Percentiles rank a stretch among this genome's conserved stretches.
Evolutionary conservation across 305 asterid genomes (phyloP).

Genomic region (Coffea humblotiana): DNA sequence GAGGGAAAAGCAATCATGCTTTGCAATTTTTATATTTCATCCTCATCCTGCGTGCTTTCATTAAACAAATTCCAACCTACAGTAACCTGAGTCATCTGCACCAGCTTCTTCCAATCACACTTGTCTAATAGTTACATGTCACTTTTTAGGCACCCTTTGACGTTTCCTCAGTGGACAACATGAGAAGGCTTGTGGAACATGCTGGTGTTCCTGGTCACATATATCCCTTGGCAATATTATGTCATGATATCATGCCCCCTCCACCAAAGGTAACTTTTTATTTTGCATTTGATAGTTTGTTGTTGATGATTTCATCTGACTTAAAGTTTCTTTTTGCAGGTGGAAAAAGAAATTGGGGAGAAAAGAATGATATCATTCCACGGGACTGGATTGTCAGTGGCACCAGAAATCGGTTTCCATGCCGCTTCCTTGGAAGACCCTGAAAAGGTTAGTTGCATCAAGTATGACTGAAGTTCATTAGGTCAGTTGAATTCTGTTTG

Average conservation of each 20-base stretch:
- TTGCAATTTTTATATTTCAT: background rate
- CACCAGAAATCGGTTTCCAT: slow-evolving; percentile 47
- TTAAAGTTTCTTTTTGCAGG: slow-evolving; percentile 37
- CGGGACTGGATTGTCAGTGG: slow-evolving; percentile 79
- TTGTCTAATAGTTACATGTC: background rate
- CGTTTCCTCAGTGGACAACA: slow-evolving; percentile 72
- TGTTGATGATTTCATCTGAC: slow-evolving; percentile 14
- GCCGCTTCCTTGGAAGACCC: slow-evolving; percentile 51
- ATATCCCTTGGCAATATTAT: slow-evolving; percentile 73
- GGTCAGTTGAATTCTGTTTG: background rate
- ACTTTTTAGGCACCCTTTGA: slow-evolving; percentile 78
- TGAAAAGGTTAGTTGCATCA: slow-evolving; percentile 59
- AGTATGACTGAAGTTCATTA: slow-evolving; percentile 5
- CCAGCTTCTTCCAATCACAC: background rate
- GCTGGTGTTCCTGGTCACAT: slow-evolving; percentile 82
- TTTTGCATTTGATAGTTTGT: slow-evolving; percentile 8
- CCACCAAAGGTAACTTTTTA: slow-evolving; percentile 59
- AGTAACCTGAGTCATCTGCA: background rate
- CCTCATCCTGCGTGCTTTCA: background rate
- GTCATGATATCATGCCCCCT: slow-evolving; percentile 90
- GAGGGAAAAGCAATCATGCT: background rate
- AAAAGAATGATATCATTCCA: slow-evolving; percentile 74
- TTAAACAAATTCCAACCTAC: background rate
- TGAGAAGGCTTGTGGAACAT: slow-evolving; percentile 87
- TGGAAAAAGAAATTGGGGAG: slow-evolving; percentile 92